Conservation (phyloP, 1,139 yeast genomes). For the Schizosaccharomyces versatilis region DNA sequence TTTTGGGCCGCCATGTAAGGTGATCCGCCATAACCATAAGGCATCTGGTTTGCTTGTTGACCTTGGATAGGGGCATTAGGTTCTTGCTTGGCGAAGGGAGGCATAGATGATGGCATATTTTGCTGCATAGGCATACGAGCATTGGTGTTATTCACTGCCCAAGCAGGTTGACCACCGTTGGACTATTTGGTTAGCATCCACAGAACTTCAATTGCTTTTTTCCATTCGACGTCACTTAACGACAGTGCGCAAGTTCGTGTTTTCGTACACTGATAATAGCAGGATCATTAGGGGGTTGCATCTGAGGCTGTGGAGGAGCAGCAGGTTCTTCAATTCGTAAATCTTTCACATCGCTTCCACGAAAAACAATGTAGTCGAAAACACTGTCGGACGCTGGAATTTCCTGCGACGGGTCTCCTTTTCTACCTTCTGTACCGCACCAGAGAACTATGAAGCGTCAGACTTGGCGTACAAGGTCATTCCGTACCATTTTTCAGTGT, state of each 20-base stretch:
- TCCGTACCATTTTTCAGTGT: slow-evolving; percentile 33
- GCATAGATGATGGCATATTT: no score
- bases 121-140: no score
- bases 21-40: no score
- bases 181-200: no score
- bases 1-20: no score
- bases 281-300: slow-evolving; percentile 17
- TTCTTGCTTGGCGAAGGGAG: no score
- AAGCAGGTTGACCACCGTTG: no score
- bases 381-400: slow-evolving; percentile 53
- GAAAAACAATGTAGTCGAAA: slow-evolving; percentile 61
- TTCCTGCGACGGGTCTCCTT: slow-evolving; percentile 49
- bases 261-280: slow-evolving; percentile 19
- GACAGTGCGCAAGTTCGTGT: not conserved
- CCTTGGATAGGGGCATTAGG: no score
- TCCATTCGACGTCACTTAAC: not conserved
- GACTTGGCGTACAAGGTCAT: not conserved
- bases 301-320: slow-evolving; percentile 15
- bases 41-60: no score
- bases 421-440: slow-evolving; percentile 84
- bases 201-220: no score
- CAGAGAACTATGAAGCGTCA: slow-evolving; percentile 32
- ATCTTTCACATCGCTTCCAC: slow-evolving; percentile 85
- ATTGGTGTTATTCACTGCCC: no score
- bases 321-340: slow-evolving; percentile 49